Evolutionary conservation across 495 filamentous ascomycete species (phyloP).

Genomic region (Aspergillus mulundensis): DNA sequence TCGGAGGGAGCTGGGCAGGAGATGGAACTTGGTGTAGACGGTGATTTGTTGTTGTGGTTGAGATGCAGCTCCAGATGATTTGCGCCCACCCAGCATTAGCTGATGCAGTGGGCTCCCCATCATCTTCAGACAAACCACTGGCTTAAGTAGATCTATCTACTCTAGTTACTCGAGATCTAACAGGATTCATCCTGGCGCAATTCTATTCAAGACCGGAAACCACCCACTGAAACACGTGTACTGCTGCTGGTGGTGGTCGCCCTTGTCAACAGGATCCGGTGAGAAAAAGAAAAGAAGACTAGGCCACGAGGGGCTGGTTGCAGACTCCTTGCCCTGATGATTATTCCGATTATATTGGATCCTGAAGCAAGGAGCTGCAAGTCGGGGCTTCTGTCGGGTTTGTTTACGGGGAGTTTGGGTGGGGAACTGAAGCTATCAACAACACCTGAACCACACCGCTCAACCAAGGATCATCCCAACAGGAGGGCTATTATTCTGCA

Average conservation of each 20-base stretch:
- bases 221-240: conserved; percentile 12
- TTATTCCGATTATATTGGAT: background rate
- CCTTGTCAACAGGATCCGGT: conserved; percentile 1
- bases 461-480: conserved; percentile 2
- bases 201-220: conserved; percentile 7
- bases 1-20: background rate
- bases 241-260: conserved; percentile 7
- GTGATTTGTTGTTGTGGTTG: conserved; percentile 12
- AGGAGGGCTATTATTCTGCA: too few relatives aligned
- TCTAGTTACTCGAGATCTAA: background rate
- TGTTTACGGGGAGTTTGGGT: conserved; percentile 6
- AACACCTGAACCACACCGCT: background rate
- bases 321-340: background rate
- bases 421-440: conserved; percentile 9
- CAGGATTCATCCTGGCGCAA: background rate
- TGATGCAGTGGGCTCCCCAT: conserved; percentile 6
- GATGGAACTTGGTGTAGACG: background rate
- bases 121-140: background rate
- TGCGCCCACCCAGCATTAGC: conserved; percentile 16
- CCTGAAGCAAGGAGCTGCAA: conserved; percentile 12
- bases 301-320: background rate
- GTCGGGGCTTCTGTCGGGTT: background rate
- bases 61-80: conserved; percentile 21
- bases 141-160: conserved; percentile 3
- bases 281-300: background rate